These are phyloP conservation scores for Auriscalpium vulgare DNA, from an alignment of 768 basidiomycete species.

Conservation along the genomic window DNA sequence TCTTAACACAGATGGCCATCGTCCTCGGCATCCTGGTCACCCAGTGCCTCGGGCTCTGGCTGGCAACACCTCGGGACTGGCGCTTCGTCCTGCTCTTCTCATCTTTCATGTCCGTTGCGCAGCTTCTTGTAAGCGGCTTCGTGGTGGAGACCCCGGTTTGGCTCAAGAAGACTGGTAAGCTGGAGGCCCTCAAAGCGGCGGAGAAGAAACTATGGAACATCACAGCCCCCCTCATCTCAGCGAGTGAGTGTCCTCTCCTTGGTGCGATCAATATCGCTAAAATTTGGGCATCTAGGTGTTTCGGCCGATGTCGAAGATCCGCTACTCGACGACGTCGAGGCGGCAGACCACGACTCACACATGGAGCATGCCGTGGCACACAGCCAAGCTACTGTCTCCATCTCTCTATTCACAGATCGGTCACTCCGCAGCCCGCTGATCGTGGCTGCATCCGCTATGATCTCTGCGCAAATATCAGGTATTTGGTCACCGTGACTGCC, in stretches of 20 bases:
- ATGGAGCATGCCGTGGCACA: slow-evolving; percentile 17
- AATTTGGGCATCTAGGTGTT: background rate
- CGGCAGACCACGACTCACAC: slow-evolving; percentile 19
- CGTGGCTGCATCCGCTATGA: slow-evolving; percentile 64
- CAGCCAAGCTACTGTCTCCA: slow-evolving; percentile 28
- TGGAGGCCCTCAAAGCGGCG: slow-evolving; percentile 40
- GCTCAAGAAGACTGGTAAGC: slow-evolving; percentile 41
- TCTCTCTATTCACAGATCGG: slow-evolving; percentile 38
- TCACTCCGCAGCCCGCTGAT: slow-evolving; percentile 57
- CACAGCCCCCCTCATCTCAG: slow-evolving; percentile 12
- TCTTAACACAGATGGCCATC: slow-evolving; percentile 75
- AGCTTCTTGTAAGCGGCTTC: slow-evolving; percentile 44
- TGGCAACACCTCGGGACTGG: slow-evolving; percentile 68
- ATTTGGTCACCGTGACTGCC: background rate
- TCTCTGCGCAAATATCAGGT: slow-evolving; percentile 74
- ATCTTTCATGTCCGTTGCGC: slow-evolving; percentile 41
- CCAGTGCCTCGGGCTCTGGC: slow-evolving; percentile 63
- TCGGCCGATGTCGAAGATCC: slow-evolving; percentile 4
- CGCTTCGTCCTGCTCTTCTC: slow-evolving; percentile 64
- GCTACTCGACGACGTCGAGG: slow-evolving; percentile 17
- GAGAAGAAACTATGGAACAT: slow-evolving; percentile 47
- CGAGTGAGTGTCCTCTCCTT: slow-evolving; percentile 5
- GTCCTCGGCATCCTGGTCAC: slow-evolving; percentile 85
- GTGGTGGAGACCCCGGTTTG: slow-evolving; percentile 71
- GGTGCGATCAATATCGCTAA: slow-evolving; percentile 19